These are phyloP conservation scores for Anthracocystis panici-leucophaei DNA, from an alignment of 1,284 basidiomycete species.

Conservation along the genomic window DNA sequence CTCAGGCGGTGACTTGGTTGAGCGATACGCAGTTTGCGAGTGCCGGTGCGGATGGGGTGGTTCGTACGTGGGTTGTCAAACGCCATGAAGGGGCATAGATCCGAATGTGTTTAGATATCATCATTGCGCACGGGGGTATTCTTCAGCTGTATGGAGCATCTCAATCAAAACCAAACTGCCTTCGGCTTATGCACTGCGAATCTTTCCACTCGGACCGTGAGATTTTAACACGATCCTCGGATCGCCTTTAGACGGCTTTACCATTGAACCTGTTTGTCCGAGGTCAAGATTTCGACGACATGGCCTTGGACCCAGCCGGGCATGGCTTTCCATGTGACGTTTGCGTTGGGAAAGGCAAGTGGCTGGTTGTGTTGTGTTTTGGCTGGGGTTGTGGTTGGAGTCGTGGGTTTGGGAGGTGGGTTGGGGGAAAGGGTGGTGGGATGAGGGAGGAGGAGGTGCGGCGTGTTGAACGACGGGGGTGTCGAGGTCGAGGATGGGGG, in stretches of 20 bases:
- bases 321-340: constrained; percentile 34
- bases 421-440: background rate
- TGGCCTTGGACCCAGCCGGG: constrained; percentile 30
- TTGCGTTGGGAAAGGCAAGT: constrained; percentile 16
- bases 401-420: constrained; percentile 17
- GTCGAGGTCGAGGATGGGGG: background rate
- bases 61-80: constrained; percentile 35
- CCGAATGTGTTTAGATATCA: background rate
- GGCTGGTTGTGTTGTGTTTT: constrained; percentile 11
- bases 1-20: constrained; percentile 85
- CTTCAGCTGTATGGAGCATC: background rate
- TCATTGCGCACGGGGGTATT: too few species aligned
- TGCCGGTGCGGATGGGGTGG: constrained; percentile 81
- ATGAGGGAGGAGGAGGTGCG: constrained; percentile 1
- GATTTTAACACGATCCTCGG: constrained; percentile 18
- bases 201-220: constrained; percentile 25
- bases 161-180: constrained; percentile 24
- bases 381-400: constrained; percentile 21
- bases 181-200: constrained; percentile 17
- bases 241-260: constrained; percentile 19
- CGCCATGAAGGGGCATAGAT: constrained; percentile 32
- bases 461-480: constrained; percentile 8
- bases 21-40: constrained; percentile 76
- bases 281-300: constrained; percentile 19
- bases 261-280: constrained; percentile 6